These are phyloP conservation scores for Melampsora larici-populina DNA, from an alignment of 1,284 basidiomycete genomes.

Conservation along the genomic window DNA sequence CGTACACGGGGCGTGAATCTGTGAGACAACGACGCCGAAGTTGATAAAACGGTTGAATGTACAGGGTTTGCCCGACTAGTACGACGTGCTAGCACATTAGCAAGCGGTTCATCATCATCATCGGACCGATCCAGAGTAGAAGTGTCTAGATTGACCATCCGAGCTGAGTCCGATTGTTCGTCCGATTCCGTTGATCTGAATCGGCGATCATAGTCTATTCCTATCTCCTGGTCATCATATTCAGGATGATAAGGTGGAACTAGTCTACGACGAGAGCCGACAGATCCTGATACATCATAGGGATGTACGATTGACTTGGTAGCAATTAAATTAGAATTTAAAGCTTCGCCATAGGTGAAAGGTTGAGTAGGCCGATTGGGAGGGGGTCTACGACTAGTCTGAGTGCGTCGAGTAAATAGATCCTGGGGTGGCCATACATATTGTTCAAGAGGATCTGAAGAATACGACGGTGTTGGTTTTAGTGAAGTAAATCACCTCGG, in stretches of 20 bases:
- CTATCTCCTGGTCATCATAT: slow-evolving; percentile 17
- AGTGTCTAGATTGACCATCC: background rate
- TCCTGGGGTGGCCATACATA: slow-evolving; percentile 50
- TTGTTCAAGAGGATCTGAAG: slow-evolving; percentile 46
- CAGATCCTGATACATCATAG: background rate
- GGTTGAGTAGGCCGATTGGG: slow-evolving; percentile 43
- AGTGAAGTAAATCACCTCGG: slow-evolving; percentile 23
- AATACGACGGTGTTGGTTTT: slow-evolving; percentile 43
- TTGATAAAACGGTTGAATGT: background rate
- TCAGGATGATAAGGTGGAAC: slow-evolving; percentile 43
- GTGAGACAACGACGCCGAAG: background rate
- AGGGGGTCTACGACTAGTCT: background rate
- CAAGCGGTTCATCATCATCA: slow-evolving; percentile 24
- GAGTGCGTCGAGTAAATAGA: slow-evolving; percentile 35
- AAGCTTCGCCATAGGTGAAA: slow-evolving; percentile 48
- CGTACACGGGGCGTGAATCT: slow-evolving; percentile 56
- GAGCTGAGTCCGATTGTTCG: slow-evolving; percentile 21
- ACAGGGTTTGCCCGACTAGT: background rate
- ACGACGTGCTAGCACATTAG: slow-evolving; percentile 9
- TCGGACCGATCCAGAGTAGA: background rate
- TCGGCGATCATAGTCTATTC: background rate
- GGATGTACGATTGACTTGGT: background rate
- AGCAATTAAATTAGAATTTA: slow-evolving; percentile 47
- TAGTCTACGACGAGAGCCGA: background rate
- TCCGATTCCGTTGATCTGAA: background rate